Evolutionary conservation across 441 rosid species (phyloP), one percentile per base, ranked within the genome.

Genomic region (Croton laevigatus): DNA sequence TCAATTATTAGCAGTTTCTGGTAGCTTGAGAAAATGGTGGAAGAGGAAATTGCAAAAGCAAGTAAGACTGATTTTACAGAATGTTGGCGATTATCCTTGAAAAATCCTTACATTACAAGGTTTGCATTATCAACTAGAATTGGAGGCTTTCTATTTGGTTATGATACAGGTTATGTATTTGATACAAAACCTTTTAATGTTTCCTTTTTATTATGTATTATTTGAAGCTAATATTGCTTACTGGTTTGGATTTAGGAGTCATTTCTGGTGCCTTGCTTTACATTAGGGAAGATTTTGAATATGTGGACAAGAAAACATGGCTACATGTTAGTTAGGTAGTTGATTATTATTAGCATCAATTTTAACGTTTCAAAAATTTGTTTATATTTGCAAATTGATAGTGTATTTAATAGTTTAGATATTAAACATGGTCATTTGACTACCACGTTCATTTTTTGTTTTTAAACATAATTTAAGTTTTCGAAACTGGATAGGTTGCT

Each of bases 181-280:
- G 20, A 57, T 2, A 10, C 16, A 8, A 22, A 14, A 6, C 14
- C 11, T 22, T 7, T 40, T 40, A 40, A 40, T 8, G 2, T 40
- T 8, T 6, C 6, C 6, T 0, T 40, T 40, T 6, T 40, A 40
- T 40, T 40, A 6, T 40, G 44, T 8, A 4, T 7, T 40, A 6
- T 6, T 1, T 40, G 44, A 40, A 49, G 17, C 7, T 19, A 66
- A 55, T 0, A 16, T 14, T 20, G 66, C 19, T n/a, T 19, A 2
- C 37, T n/a, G 59, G 2, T 51, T n/a, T 42, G 58, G 23, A 32
- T 65, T 49, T 69, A 82, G 95, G 96, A 23, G 98, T 94, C 44
- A 94, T 90, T n/a, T 92, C 97, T 0, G 99, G 96, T 1, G 98
- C 99, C 0, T 72, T 92, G 52, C 93, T 94, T 40, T 92, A 86